phyloP scores from a whole-genome alignment of 345 rosid genomes.

The Garcia nutans region DNA sequence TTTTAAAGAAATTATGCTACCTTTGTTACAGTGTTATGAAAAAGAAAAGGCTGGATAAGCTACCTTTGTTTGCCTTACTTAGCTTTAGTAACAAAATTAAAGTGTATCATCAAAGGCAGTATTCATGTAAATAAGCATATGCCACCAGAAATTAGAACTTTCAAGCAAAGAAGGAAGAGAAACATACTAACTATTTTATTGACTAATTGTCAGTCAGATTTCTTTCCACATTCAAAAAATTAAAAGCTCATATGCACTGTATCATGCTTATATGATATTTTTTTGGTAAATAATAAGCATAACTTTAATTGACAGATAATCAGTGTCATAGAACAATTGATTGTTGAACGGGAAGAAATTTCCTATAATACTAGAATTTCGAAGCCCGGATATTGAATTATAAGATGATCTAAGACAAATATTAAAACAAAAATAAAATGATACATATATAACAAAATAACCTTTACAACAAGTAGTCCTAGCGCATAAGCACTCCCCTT shows the following conservation, averaged over 20 bases:
- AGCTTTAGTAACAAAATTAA: background rate
- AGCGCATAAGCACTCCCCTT: conserved; percentile 97
- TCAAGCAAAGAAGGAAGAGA: background rate
- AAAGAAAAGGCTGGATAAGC: background rate
- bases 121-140: background rate
- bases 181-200: background rate
- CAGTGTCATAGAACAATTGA: background rate
- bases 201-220: background rate
- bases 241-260: background rate
- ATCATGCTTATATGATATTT: background rate
- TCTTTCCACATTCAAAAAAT: background rate
- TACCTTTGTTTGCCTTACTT: background rate
- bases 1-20: background rate
- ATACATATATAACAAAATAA: conserved; percentile 8
- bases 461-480: conserved; percentile 97
- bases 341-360: background rate
- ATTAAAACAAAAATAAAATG: conserved; percentile 14
- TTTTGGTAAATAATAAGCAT: background rate
- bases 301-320: background rate
- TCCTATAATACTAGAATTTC: background rate
- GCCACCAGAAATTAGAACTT: background rate
- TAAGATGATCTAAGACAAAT: background rate
- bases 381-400: background rate
- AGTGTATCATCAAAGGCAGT: background rate
- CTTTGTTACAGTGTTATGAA: background rate